Percentiles rank a stretch among this genome's conserved stretches.
These are phyloP conservation scores for Phytophthora idaei DNA, from an alignment of 352 stramenopile genomes.

Conservation along the genomic window DNA sequence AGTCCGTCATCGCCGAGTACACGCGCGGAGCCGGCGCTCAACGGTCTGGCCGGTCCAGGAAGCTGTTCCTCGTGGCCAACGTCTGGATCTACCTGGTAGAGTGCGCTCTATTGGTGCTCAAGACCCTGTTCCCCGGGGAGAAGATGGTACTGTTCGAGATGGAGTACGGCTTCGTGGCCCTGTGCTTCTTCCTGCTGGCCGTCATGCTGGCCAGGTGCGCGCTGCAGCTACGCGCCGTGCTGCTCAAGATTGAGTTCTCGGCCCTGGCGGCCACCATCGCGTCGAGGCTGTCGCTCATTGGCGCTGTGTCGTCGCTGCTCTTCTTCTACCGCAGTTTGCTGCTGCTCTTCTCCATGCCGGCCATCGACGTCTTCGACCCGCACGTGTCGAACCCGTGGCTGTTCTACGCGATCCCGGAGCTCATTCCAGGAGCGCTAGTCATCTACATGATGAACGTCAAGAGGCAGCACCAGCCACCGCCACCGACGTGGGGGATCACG, in stretches of 20 bases:
- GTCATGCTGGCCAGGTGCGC: constrained; percentile 68
- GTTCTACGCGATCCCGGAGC: constrained; percentile 78
- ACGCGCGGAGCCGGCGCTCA: constrained; percentile 53
- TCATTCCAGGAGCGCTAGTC: constrained; percentile 70
- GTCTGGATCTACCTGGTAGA: constrained; percentile 87
- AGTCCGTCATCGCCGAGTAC: constrained; percentile 79
- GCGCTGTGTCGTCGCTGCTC: constrained; percentile 50
- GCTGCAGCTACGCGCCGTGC: constrained; percentile 50
- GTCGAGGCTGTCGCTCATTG: constrained; percentile 61
- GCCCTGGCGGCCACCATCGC: constrained; percentile 61
- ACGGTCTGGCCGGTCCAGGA: constrained; percentile 53
- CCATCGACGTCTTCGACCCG: constrained; percentile 75
- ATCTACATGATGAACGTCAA: constrained; percentile 88
- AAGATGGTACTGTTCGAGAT: constrained; percentile 71
- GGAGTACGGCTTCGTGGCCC: constrained; percentile 73
- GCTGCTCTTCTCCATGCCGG: constrained; percentile 67
- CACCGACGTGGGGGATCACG: constrained; percentile 27
- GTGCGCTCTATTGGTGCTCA: constrained; percentile 68
- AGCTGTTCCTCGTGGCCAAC: constrained; percentile 80
- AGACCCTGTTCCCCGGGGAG: constrained; percentile 66
- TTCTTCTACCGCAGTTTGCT: constrained; percentile 70
- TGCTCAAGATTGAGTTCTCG: constrained; percentile 83
- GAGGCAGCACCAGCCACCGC: constrained; percentile 18
- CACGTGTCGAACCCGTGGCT: constrained; percentile 76
- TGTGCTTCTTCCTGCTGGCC: constrained; percentile 79